Evolutionary conservation across 2,329 filamentous ascomycete species (phyloP).

Genomic region (Paracorniculantispora psalliotae): DNA sequence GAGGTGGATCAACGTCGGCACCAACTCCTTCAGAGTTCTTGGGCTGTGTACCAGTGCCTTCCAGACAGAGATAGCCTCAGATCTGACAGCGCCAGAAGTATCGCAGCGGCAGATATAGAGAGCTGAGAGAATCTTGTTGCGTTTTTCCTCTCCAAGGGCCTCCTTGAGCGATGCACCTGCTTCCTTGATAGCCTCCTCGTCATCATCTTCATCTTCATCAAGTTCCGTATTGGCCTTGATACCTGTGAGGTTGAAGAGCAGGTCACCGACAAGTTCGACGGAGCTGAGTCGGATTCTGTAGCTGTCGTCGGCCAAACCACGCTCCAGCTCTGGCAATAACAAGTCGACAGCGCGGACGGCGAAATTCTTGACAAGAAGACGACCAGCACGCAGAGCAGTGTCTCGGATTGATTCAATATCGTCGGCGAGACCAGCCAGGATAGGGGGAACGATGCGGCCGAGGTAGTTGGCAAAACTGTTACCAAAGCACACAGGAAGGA

Average conservation of each 20-base stretch:
- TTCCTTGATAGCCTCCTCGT: slow-evolving; percentile 71
- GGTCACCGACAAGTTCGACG: slow-evolving; percentile 91
- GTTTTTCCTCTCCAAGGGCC: slow-evolving; percentile 89
- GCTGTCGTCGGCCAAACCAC: slow-evolving; percentile 93
- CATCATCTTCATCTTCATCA: slow-evolving; percentile 75
- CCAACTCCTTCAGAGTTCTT: slow-evolving; percentile 87
- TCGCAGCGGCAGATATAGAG: slow-evolving; percentile 97
- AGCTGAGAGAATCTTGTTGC: slow-evolving; percentile 95
- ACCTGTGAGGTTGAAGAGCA: slow-evolving; percentile 95
- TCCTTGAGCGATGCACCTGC: slow-evolving; percentile 91
- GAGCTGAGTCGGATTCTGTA: slow-evolving; percentile 98
- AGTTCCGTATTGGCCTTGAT: slow-evolving; percentile 74
- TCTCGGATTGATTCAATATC: slow-evolving; percentile 96
- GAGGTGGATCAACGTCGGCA: slow-evolving; percentile 89
- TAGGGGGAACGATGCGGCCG: slow-evolving; percentile 90
- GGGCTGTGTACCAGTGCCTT: slow-evolving; percentile 93
- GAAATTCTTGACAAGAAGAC: slow-evolving; percentile 97
- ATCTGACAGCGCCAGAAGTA: slow-evolving; percentile 85
- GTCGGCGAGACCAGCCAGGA: slow-evolving; percentile 88
- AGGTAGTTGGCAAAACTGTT: slow-evolving; percentile 98
- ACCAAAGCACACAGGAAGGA: slow-evolving; percentile 96
- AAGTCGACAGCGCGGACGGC: slow-evolving; percentile 91
- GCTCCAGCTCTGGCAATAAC: slow-evolving; percentile 87
- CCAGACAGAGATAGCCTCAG: slow-evolving; percentile 89
- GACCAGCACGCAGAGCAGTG: slow-evolving; percentile 88